A percentile compares a stretch with the other conserved stretches of the same genome.
Evolutionary conservation across 768 basidiomycete species (phyloP).

Genomic region (Lyophyllum decastes): DNA sequence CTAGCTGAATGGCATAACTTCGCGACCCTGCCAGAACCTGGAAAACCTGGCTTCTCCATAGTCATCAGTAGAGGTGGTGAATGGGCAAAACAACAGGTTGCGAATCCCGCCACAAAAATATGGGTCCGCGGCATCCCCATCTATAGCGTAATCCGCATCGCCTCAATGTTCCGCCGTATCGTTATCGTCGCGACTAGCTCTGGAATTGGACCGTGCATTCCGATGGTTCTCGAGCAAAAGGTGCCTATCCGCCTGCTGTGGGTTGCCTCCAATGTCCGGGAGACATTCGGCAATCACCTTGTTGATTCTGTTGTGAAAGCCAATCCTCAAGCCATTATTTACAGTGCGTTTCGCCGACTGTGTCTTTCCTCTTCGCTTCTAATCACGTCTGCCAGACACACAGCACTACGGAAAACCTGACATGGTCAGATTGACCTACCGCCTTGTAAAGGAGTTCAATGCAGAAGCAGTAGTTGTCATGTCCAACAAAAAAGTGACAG

Average conservation of each 20-base stretch:
- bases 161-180: slow-evolving; percentile 53
- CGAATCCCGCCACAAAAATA: slow-evolving; percentile 51
- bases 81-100: slow-evolving; percentile 57
- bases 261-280: slow-evolving; percentile 61
- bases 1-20: slow-evolving; percentile 62
- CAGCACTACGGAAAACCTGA: slow-evolving; percentile 47
- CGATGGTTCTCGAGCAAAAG: slow-evolving; percentile 50
- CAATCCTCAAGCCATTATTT: slow-evolving; percentile 56
- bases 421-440: slow-evolving; percentile 48
- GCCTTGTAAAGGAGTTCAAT: slow-evolving; percentile 47
- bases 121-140: slow-evolving; percentile 63
- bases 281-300: slow-evolving; percentile 62
- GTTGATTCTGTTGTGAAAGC: slow-evolving; percentile 55
- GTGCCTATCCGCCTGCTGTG: slow-evolving; percentile 57
- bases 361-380: background rate
- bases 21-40: slow-evolving; percentile 52
- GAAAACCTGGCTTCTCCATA: slow-evolving; percentile 51
- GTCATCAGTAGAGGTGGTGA: slow-evolving; percentile 61
- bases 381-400: slow-evolving; percentile 32
- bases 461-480: slow-evolving; percentile 60
- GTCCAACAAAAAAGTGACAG: slow-evolving; percentile 58
- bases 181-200: slow-evolving; percentile 60
- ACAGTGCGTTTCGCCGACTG: slow-evolving; percentile 37
- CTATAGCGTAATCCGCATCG: slow-evolving; percentile 55
- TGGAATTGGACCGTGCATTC: slow-evolving; percentile 61